Evolutionary conservation across 75 land plant species (phyloP), one percentile per base, ranked within the genome.

Genomic region (Adiantum capillusveneris): DNA sequence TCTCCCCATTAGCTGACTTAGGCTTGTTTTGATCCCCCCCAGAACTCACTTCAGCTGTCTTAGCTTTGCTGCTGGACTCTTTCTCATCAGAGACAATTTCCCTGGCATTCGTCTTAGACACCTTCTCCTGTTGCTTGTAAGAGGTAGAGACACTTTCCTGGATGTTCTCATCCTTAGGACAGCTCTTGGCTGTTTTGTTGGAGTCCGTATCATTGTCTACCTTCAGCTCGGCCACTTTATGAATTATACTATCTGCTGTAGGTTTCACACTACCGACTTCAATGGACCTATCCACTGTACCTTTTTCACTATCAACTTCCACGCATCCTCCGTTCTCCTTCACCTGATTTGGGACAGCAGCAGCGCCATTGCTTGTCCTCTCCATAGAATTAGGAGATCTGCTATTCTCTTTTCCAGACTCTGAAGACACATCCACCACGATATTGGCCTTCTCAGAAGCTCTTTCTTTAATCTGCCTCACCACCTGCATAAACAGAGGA

Each of bases 311-410:
- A 6, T 46, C 21, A 2, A 46, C 6, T 17, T 46, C 49, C n/a
- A n/a, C n/a, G n/a, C n/a, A n/a, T n/a, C n/a, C n/a, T 46, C 49
- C 49, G 14, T 46, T 46, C 49, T 46, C 49, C 21, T 46, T 46
- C 3, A n/a, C 14, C 14, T 46, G 21, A 17, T 17, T n/a, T 46
- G 6, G 21, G 5, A 14, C 5, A 6, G 17, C 6, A 46, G 14
- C 14, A 14, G 14, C 3, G 12, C 21, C 49, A 46, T 46, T 46
- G 21, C 21, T 17, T 14, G 3, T 46, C 49, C 21, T 46, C 21
- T 46, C 49, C 5, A 46, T 9, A 34, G 3, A 9, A 3, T 34
- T 34, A 34, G 7, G 3, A 9, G 37, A 34, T 9, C 3, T 9
- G 9, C 9, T 34, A 34, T 34, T 34, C 37, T 34, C 37, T 34